Base-by-base conservation (phyloP, 2,329 filamentous ascomycete species). In the Calonectria ilicicola region DNA sequence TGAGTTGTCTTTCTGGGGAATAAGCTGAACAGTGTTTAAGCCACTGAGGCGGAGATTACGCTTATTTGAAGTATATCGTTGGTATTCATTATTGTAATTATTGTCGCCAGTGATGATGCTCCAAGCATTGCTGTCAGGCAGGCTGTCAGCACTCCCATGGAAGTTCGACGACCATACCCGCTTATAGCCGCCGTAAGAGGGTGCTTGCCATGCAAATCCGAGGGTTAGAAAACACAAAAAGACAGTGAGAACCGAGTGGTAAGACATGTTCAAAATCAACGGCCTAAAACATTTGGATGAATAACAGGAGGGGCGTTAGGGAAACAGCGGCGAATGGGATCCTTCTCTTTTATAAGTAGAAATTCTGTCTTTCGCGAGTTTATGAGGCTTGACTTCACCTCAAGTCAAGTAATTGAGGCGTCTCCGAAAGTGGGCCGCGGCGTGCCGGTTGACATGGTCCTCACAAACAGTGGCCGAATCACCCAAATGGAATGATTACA, bases 11-110 rank as follows among this genome's bases (percentile, higher is more conserved):
- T 83, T 83, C 74, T 82, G 83, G 2, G 89, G 89, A 38, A 90
- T 83, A 49, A 91, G 81, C 77, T 90, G 88, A 4, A 91, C 78
- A 0, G 89, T 88, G 62, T 82, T 82, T 42, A 84, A 84, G 46
- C 89, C 89, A 32, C 85, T 88, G 56, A 88, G 80, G 70, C 89
- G 88, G 19, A 91, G 70, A 80, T 91, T 91, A 21, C 75, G 72
- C 72, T 81, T 85, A 66, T 83, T 85, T n/a, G 79, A 80, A 1
- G 86, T 85, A 81, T 91, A 91, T 3, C 82, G 83, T 78, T 91
- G 83, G 14, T 86, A 76, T 78, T 91, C 89, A 77, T 87, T 84
- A 85, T 91, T 91, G 78, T 84, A 85, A 74, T 85, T 81, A 64
- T 88, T 82, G 67, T 85, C 84, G 23, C 78, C 77, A 49, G 78